Evolutionary conservation across 139 green algal genomes (phyloP).

Genomic region (Zygnema circumcarinatum): DNA sequence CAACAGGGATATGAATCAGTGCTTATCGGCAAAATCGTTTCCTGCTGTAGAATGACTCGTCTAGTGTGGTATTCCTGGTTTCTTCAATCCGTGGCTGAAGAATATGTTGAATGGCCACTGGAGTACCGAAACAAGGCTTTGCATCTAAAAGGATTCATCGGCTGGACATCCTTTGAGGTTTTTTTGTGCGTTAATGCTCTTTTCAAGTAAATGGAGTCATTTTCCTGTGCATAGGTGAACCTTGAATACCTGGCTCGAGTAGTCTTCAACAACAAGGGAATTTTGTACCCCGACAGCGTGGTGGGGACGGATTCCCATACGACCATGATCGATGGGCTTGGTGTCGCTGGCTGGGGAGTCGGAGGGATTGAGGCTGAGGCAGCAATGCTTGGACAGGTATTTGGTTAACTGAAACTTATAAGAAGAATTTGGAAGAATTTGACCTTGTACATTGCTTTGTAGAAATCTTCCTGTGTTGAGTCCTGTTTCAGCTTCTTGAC

Average conservation of each 20-base stretch:
- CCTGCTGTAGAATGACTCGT: no score
- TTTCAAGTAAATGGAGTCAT: no score
- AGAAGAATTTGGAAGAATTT: neutral
- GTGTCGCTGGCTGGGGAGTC: conserved; percentile 64
- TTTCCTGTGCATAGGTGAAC: conserved; percentile 60
- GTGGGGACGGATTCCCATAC: conserved; percentile 66
- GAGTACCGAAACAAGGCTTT: no score
- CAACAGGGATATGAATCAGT: no score
- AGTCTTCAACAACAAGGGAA: conserved; percentile 59
- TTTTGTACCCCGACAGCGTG: conserved; percentile 63
- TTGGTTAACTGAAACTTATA: neutral
- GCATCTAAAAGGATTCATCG: no score
- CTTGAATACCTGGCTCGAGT: conserved; percentile 66
- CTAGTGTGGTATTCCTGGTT: no score
- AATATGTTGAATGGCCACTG: no score
- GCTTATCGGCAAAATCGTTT: no score
- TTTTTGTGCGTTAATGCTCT: no score
- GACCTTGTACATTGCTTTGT: neutral
- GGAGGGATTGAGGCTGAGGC: conserved; percentile 66
- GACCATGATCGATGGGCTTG: conserved; percentile 66
- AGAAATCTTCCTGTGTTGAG: neutral
- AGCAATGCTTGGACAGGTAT: conserved; percentile 64
- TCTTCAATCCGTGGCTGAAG: no score
- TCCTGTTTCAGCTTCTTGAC: neutral
- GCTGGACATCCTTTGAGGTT: no score